Evolutionary conservation across 2,329 filamentous ascomycete species (phyloP), one percentile per base, ranked within the genome.

Genomic region (Amphichorda felina): DNA sequence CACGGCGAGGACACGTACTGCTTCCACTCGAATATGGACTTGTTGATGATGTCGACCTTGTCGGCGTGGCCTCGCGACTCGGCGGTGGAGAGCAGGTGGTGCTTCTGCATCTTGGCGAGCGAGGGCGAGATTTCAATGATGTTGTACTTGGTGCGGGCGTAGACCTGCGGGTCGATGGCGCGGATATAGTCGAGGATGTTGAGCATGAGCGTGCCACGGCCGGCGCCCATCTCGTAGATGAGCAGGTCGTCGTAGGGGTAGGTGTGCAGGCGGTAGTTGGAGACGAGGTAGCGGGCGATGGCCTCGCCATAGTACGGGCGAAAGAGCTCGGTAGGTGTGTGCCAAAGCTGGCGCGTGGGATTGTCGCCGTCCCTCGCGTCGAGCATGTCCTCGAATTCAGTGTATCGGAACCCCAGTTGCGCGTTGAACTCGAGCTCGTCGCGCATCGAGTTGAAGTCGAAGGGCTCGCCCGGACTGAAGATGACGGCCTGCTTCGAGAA

Each of bases 141-240:
- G 56, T 83, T 85, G 70, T 82, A 98, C 51, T 86, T 82, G 5
- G 91, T 98, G 39, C 91, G 79, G 48, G 83, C 81, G 60, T 98
- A 98, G 22, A 98, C 89, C 44, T 88, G 82, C 0, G 88, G 86
- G 49, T 96, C 84, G 30, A 79, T 71, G 44, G 84, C 80, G 42
- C 88, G 83, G 55, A 98, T 94, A 58, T 93, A 94, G 66, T 98
- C 89, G 41, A 98, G 72, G 39, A 98, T 88, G 58, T 98, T 98
- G 53, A 91, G 71, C 91, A 98, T 98, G 53, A 98, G 73, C 0
- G 93, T 98, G 42, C 91, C 91, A 50, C 94, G 89, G 48, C 91
- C 91, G 27, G 91, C 91, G 35, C 91, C 91, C 82, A 98, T 94
- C 57, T 98, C 91, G 70, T 95, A 98, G 56, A 98, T 93, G 49